Evolutionary conservation across 2,329 filamentous ascomycete species (phyloP).

Genomic region (Onygena corvina): DNA sequence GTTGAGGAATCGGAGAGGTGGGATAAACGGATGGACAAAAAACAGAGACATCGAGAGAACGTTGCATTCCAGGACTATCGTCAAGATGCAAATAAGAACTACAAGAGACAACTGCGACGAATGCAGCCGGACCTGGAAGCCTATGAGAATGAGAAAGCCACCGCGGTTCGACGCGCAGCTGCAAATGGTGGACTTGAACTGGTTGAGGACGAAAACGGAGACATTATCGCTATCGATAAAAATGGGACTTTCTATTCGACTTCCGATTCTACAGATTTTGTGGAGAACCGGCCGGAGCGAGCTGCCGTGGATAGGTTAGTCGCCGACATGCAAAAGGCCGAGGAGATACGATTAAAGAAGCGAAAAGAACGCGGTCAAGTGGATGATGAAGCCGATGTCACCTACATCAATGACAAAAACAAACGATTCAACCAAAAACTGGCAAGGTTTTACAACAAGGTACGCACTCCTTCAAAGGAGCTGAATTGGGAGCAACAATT

Average conservation of each 20-base stretch:
- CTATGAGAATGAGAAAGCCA: conserved; percentile 80
- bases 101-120: conserved; percentile 77
- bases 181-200: conserved; percentile 77
- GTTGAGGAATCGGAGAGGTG: conserved; percentile 86
- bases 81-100: conserved; percentile 79
- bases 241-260: conserved; percentile 86
- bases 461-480: conserved; percentile 22
- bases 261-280: conserved; percentile 67
- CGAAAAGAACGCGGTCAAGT: conserved; percentile 65
- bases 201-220: conserved; percentile 87
- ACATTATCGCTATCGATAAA: conserved; percentile 86
- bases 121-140: conserved; percentile 63
- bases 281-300: conserved; percentile 75
- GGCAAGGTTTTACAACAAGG: conserved; percentile 88
- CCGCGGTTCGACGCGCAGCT: conserved; percentile 72
- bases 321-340: conserved; percentile 72
- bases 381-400: conserved; percentile 82
- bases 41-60: conserved; percentile 65
- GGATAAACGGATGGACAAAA: conserved; percentile 85
- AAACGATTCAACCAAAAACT: conserved; percentile 99
- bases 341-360: conserved; percentile 77
- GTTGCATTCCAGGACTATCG: conserved; percentile 83
- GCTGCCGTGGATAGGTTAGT: conserved; percentile 81
- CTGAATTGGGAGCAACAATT: neutral
- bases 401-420: conserved; percentile 99